A percentile compares a stretch with the other conserved stretches of the same genome.
Conservation (phyloP, 257 asterid species). For the Penstemon davidsonii region DNA sequence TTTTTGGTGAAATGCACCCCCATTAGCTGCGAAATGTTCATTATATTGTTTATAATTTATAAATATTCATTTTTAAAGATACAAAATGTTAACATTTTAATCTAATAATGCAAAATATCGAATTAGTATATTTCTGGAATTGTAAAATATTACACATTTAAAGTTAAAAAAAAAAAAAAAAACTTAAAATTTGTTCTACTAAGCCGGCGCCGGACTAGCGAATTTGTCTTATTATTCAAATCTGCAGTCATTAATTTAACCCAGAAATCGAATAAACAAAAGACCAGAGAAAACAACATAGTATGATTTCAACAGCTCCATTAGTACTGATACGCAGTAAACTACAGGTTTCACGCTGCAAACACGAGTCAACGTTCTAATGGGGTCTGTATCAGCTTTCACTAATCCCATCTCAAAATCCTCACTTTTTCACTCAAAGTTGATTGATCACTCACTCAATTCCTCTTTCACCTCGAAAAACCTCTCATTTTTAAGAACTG, state of each 20-base stretch:
- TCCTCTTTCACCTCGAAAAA: slow-evolving; percentile 28
- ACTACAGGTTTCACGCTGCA: slow-evolving; percentile 5
- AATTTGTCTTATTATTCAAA: too few relatives aligned
- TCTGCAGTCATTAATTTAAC: not conserved
- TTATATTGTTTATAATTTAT: too few relatives aligned
- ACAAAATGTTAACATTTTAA: too few relatives aligned
- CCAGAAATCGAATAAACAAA: not conserved
- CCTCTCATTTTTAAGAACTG: slow-evolving; percentile 37
- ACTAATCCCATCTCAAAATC: slow-evolving; percentile 43
- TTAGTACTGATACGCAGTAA: not conserved
- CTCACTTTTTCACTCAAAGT: slow-evolving; percentile 25
- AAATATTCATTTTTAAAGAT: too few relatives aligned
- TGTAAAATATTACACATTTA: too few relatives aligned
- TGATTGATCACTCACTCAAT: slow-evolving; percentile 28
- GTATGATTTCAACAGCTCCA: not conserved
- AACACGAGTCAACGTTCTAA: slow-evolving; percentile 22
- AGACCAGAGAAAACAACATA: not conserved
- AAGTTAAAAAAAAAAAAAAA: too few relatives aligned
- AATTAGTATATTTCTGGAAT: too few relatives aligned
- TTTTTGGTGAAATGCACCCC: too few relatives aligned
- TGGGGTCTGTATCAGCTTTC: slow-evolving; percentile 44
- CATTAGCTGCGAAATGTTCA: too few relatives aligned
- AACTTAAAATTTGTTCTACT: too few relatives aligned
- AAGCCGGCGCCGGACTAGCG: too few relatives aligned
- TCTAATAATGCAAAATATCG: too few relatives aligned